Conservation (phyloP, 768 basidiomycete species). For the Pleurotus citrinopileatus region DNA sequence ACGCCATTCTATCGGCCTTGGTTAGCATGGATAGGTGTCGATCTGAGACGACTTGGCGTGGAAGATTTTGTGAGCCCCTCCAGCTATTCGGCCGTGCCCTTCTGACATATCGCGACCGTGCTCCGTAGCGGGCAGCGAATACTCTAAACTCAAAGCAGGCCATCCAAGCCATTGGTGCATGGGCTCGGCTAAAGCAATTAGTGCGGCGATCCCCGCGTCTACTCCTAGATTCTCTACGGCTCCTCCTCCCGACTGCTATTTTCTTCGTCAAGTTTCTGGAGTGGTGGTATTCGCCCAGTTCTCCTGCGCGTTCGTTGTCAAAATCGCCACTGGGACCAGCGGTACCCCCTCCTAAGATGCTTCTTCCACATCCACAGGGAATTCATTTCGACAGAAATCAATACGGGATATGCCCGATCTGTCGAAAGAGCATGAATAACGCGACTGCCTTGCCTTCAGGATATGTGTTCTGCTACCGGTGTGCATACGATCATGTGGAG, state of each 20-base stretch:
- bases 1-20: constrained; percentile 89
- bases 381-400: constrained; percentile 56
- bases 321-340: constrained; percentile 62
- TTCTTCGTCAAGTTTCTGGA: constrained; percentile 96
- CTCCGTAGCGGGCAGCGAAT: constrained; percentile 38
- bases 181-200: constrained; percentile 42
- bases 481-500: constrained; percentile 82
- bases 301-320: constrained; percentile 74
- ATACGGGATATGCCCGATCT: constrained; percentile 88
- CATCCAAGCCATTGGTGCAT: constrained; percentile 31
- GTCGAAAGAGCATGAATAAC: constrained; percentile 69
- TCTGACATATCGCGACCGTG: constrained; percentile 10
- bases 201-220: constrained; percentile 55
- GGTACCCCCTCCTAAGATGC: constrained; percentile 74
- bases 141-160: constrained; percentile 26
- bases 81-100: neutral
- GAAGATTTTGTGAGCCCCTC: constrained; percentile 69
- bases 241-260: constrained; percentile 83
- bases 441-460: constrained; percentile 90
- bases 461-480: constrained; percentile 94
- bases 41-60: constrained; percentile 72
- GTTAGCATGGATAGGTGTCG: constrained; percentile 82
- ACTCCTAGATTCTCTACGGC: constrained; percentile 72
- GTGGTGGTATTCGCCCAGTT: constrained; percentile 98
- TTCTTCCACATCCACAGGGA: constrained; percentile 72